These are phyloP conservation scores for Coprinopsis cinerea DNA, from an alignment of 768 basidiomycete species.

Conservation along the genomic window DNA sequence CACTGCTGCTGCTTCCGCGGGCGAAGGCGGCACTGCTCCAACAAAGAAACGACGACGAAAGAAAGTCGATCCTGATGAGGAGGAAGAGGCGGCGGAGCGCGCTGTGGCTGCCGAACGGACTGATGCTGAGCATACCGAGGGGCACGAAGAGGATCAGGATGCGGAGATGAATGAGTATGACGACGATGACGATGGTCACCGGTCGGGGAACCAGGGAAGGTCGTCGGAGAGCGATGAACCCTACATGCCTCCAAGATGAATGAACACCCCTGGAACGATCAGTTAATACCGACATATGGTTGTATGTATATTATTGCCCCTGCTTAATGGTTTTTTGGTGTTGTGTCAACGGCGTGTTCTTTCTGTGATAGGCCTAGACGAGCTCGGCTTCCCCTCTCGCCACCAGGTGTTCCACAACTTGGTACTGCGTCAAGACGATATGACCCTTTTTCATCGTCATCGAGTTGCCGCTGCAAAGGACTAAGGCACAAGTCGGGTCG, in stretches of 20 bases:
- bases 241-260: constrained; percentile 26
- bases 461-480: constrained; percentile 50
- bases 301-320: background rate
- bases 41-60: background rate
- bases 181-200: constrained; percentile 16
- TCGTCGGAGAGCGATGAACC: constrained; percentile 38
- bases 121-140: constrained; percentile 9
- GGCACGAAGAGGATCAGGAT: constrained; percentile 6
- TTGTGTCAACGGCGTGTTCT: too few species aligned
- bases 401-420: constrained; percentile 69
- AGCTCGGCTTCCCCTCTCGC: constrained; percentile 70
- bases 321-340: background rate
- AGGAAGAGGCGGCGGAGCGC: constrained; percentile 6
- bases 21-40: constrained; percentile 18
- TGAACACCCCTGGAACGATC: background rate
- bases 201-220: too few species aligned
- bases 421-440: constrained; percentile 75
- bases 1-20: constrained; percentile 25
- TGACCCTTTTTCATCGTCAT: constrained; percentile 76
- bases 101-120: background rate
- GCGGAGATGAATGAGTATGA: constrained; percentile 26
- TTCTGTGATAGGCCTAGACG: too few species aligned
- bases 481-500: background rate
- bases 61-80: constrained; percentile 1
- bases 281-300: background rate